Evolutionary conservation across 768 basidiomycete genomes (phyloP).

Genomic region (Termitomyces sp.): DNA sequence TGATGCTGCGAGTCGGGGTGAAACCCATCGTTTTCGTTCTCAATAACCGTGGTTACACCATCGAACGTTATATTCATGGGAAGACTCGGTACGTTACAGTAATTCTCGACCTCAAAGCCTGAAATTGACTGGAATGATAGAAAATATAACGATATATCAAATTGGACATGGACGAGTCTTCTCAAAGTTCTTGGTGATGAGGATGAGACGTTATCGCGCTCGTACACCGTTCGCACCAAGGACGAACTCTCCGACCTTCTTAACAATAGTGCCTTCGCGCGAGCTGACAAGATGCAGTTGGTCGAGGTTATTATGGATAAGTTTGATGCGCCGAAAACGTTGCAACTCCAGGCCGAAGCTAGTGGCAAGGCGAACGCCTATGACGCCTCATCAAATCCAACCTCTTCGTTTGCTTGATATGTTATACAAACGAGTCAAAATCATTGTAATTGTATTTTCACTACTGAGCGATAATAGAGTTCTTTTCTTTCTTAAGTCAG

Average conservation of each 20-base stretch:
- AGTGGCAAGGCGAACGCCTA: conserved; percentile 50
- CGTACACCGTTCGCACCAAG: conserved; percentile 68
- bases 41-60: conserved; percentile 83
- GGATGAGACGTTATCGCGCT: conserved; percentile 46
- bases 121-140: conserved; percentile 25
- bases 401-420: background rate
- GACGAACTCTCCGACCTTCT: conserved; percentile 66
- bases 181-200: conserved; percentile 57
- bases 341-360: conserved; percentile 55
- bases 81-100: conserved; percentile 37
- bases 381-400: conserved; percentile 7
- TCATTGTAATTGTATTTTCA: background rate
- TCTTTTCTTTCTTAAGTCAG: background rate
- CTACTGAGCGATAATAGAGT: background rate
- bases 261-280: conserved; percentile 55
- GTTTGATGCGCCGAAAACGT: conserved; percentile 65
- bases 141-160: conserved; percentile 82
- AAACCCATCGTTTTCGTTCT: conserved; percentile 83
- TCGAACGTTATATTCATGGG: conserved; percentile 79
- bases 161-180: conserved; percentile 74
- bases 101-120: background rate
- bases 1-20: conserved; percentile 71
- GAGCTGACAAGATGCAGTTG: conserved; percentile 66
- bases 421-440: background rate
- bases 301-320: conserved; percentile 79